Base-by-base conservation (phyloP, 352 stramenopile species). In the Pythium monospermum region DNA sequence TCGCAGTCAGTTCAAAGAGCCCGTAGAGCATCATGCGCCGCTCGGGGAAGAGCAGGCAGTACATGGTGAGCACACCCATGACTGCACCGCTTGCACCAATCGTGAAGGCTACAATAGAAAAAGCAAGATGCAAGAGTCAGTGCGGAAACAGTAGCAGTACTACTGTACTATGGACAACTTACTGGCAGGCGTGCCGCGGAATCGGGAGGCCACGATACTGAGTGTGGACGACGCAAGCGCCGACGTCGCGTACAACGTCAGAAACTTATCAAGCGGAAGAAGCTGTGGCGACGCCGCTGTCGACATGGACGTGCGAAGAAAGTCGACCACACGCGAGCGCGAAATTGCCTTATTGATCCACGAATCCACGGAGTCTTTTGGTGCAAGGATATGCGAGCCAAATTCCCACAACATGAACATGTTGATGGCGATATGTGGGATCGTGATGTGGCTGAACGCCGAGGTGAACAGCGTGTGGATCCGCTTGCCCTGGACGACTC, bases 371-470 rank as follows among this genome's bases (percentile, higher is more conserved):
- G 39, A 53, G 48, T 81, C 32, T 21, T 57, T 46, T 15, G 53
- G 53, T n/a, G 77, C 64, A 28, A 93, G 33, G n/a, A 91, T 67
- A 19, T 85, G 68, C 5, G 61, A 69, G 0, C 83, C 83, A 58
- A 93, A 93, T 51, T 93, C 73, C 83, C 83, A 93, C 47, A 93
- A 60, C 83, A 93, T 93, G 45, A 90, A 91, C 83, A 93, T 91
- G 59, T 93, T 93, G 66, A 91, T 85, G 28, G 59, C 77, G 44
- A 91, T 87, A 49, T 93, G 83, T 8, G 75, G 71, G 25, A 88
- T 61, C 41, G 83, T 90, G 36, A 90, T 87, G 50, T 93, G 83
- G 59, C 83, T 93, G 59, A 93, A 91, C 12, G 80, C 76, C 6
- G 77, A 85, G 25, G 83, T 91, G 30, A 93, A 36, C 15, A 93